A percentile compares a stretch with the other conserved stretches of the same genome.
Evolutionary conservation across 2,329 filamentous ascomycete genomes (phyloP).

Genomic region (Colletotrichum sansevieriae): DNA sequence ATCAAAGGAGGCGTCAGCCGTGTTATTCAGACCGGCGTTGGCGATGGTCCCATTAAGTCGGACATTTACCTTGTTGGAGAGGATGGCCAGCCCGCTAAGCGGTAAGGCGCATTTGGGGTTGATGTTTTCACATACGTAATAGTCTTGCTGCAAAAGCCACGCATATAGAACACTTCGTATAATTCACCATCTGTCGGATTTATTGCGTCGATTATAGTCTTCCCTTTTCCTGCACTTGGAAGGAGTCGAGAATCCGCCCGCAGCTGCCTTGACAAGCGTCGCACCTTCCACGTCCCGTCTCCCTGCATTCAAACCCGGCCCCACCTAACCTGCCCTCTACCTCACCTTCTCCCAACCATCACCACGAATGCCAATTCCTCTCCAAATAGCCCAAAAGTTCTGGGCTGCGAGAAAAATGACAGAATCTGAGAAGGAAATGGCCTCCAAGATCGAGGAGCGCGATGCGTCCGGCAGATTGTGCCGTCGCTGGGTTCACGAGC

Average conservation of each 20-base stretch:
- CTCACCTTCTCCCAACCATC: neutral
- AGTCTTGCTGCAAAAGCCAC: constrained; percentile 2
- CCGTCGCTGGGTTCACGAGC: constrained; percentile 26
- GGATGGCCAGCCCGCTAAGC: constrained; percentile 65
- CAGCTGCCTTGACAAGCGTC: neutral
- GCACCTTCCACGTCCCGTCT: neutral
- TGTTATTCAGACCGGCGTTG: constrained; percentile 92
- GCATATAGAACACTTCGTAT: constrained; percentile 17
- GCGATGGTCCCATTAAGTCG: constrained; percentile 87
- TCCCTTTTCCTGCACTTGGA: neutral
- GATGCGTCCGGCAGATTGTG: constrained; percentile 26
- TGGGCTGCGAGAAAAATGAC: neutral
- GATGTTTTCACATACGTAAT: constrained; percentile 6
- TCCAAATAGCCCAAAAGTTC: neutral
- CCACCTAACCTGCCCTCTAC: neutral
- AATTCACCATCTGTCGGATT: neutral
- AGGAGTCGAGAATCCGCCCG: neutral
- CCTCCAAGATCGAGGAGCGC: constrained; percentile 21
- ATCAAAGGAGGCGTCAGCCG: constrained; percentile 86
- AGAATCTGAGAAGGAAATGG: neutral
- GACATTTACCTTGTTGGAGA: constrained; percentile 81
- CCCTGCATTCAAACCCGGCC: neutral
- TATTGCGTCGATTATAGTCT: neutral
- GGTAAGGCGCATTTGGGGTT: constrained; percentile 32
- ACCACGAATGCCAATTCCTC: neutral